These are phyloP conservation scores for Cladophialophora chaetospira DNA, from an alignment of 2,329 filamentous ascomycete species.

Conservation along the genomic window DNA sequence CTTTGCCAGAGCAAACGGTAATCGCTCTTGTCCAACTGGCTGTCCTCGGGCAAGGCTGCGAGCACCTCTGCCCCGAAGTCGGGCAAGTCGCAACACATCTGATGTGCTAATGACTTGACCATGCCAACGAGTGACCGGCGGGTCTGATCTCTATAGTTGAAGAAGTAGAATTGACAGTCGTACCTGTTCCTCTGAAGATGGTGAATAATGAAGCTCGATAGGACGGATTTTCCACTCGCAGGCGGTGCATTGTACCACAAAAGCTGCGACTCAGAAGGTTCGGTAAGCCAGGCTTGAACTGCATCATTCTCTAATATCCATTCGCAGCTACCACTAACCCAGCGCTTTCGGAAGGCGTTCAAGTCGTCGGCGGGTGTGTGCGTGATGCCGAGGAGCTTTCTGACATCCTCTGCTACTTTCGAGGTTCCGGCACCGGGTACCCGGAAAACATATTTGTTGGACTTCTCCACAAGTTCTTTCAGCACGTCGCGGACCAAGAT, in stretches of 20 bases:
- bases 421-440: background rate
- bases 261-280: slow-evolving; percentile 18
- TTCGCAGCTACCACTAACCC: slow-evolving; percentile 23
- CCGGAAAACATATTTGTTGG: background rate
- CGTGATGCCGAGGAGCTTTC: slow-evolving; percentile 3
- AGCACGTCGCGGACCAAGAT: slow-evolving; percentile 22
- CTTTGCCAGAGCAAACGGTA: slow-evolving; percentile 37
- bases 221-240: slow-evolving; percentile 40
- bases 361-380: slow-evolving; percentile 18
- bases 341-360: slow-evolving; percentile 8
- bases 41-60: slow-evolving; percentile 30
- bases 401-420: background rate
- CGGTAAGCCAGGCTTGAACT: slow-evolving; percentile 11
- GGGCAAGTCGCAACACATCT: slow-evolving; percentile 32
- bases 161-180: slow-evolving; percentile 37
- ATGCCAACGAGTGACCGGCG: slow-evolving; percentile 32
- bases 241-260: slow-evolving; percentile 37
- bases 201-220: slow-evolving; percentile 34
- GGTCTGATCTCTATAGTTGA: slow-evolving; percentile 35
- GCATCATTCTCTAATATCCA: slow-evolving; percentile 20
- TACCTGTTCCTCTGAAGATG: slow-evolving; percentile 19
- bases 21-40: slow-evolving; percentile 35
- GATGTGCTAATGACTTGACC: slow-evolving; percentile 35
- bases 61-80: slow-evolving; percentile 30
- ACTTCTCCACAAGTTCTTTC: slow-evolving; percentile 18